Percentiles rank a stretch among this genome's conserved stretches.
Evolutionary conservation across 2,329 filamentous ascomycete species (phyloP).

Genomic region (Colletotrichum orchidophilum): DNA sequence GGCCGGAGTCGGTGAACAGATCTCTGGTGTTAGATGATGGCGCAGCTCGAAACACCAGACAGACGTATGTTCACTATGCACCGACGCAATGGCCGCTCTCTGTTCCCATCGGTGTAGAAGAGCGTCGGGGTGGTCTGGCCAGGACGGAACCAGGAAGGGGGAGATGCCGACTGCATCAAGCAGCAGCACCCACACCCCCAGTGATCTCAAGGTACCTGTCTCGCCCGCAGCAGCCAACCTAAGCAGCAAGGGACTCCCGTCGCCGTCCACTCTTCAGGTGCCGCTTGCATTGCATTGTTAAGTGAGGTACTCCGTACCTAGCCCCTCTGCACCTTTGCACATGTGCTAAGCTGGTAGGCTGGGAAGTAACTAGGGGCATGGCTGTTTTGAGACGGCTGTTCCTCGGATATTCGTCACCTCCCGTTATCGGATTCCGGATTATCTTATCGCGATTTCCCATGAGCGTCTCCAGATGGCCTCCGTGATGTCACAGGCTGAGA

Average conservation of each 20-base stretch:
- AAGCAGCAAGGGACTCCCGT: constrained; percentile 4
- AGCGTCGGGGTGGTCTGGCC: constrained; percentile 21
- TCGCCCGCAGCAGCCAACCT: constrained; percentile 2
- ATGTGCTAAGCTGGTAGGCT: not conserved
- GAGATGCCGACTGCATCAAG: not conserved
- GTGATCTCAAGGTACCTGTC: not conserved
- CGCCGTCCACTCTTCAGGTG: not conserved
- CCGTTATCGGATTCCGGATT: not conserved
- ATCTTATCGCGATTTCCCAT: constrained; percentile 18
- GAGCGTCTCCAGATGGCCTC: too few relatives aligned
- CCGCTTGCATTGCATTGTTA: constrained; percentile 25
- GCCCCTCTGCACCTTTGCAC: not conserved
- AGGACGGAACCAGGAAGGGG: not conserved
- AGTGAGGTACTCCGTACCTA: not conserved
- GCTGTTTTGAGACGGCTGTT: constrained; percentile 20
- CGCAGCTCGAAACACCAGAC: constrained; percentile 33
- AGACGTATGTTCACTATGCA: constrained; percentile 29
- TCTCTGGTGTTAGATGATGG: constrained; percentile 26
- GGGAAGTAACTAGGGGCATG: not conserved
- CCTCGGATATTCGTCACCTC: constrained; percentile 19
- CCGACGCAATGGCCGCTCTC: constrained; percentile 28
- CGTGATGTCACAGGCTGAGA: constrained; percentile 31
- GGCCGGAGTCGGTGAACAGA: constrained; percentile 28
- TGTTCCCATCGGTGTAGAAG: constrained; percentile 23
- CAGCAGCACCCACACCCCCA: constrained; percentile 2